Percentiles rank a stretch among this genome's conserved stretches.
These are phyloP conservation scores for Neoboletus magnificus DNA, from an alignment of 768 basidiomycete genomes.

Conservation along the genomic window DNA sequence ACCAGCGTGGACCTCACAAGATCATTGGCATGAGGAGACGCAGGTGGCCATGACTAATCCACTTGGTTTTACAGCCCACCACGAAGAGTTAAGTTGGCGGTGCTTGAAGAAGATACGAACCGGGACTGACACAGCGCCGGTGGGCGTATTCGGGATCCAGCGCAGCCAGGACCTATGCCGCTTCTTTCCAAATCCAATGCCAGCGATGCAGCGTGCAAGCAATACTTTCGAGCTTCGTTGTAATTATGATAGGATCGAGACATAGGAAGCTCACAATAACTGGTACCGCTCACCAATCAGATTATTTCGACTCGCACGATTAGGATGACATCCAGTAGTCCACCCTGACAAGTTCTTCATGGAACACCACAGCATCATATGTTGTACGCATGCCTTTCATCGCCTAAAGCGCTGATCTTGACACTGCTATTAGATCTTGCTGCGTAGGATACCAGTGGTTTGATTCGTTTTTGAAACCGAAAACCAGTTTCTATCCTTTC, in stretches of 20 bases:
- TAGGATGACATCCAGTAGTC: background rate
- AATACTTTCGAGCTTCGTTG: conserved; percentile 9
- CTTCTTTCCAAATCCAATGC: conserved; percentile 19
- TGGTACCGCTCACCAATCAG: background rate
- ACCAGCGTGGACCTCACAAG: background rate
- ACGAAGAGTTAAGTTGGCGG: conserved; percentile 7
- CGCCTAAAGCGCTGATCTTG: conserved; percentile 2
- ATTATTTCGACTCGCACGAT: conserved; percentile 17
- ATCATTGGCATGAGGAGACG: background rate
- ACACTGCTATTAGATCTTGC: conserved; percentile 5
- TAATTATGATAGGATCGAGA: conserved; percentile 2
- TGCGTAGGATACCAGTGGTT: background rate
- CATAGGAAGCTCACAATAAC: conserved; percentile 7
- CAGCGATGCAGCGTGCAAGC: conserved; percentile 8
- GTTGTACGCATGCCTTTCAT: background rate
- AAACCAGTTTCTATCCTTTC: background rate
- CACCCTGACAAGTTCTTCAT: background rate
- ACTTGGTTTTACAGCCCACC: background rate
- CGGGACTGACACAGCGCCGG: background rate
- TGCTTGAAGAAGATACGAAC: conserved; percentile 18
- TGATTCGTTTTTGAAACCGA: background rate
- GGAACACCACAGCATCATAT: conserved; percentile 15
- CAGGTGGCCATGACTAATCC: background rate
- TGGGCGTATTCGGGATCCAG: background rate
- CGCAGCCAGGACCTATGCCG: conserved; percentile 18